Base-by-base conservation (phyloP, 305 asterid species). In the Plantago coronopus region DNA sequence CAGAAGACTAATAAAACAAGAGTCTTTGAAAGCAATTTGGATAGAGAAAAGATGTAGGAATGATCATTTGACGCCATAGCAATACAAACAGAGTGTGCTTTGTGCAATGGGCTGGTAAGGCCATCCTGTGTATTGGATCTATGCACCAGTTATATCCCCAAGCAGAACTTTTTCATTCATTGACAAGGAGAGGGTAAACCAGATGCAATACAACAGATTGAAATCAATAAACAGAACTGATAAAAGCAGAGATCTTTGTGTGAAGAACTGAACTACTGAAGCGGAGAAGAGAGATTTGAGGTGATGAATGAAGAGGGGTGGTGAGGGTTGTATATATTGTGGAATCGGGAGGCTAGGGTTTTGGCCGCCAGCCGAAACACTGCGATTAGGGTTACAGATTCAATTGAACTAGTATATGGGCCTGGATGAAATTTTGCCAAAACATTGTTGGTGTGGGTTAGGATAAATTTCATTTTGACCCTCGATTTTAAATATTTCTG, bases 1-100 rank as follows among this genome's bases (percentile, higher is more conserved):
- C 16, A 34, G 8, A 43, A 3, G 50, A 54, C 49, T 16, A 40
- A 16, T 5, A 7, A 27, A 20, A 22, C 20, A n/a, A 45, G n/a
- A n/a, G n/a, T n/a, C n/a, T n/a, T n/a, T n/a, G n/a, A n/a, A n/a
- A n/a, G n/a, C n/a, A n/a, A n/a, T n/a, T n/a, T n/a, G 12, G 2
- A 18, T 8, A 3, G 15, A 18, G 15, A 11, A 4, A 38, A 25
- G 48, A 66, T 84, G 18, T 85, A n/a, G 87, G 85, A 78, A 73
- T 71, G 76, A 76, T 69, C 88, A 79, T 80, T 85, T 85, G 94
- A 85, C 94, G 4, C 85, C 87, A 82, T 40, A 29, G 87, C 89
- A 80, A 82, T 65, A 51, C 68, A 65, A 67, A 38, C 67, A 65
- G 40, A 37, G 42, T 37, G 13, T 37, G 29, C 66, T 71, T 75